Conservation (phyloP, 176 grass and related monocot genomes). For the Paspalum vaginatum region DNA sequence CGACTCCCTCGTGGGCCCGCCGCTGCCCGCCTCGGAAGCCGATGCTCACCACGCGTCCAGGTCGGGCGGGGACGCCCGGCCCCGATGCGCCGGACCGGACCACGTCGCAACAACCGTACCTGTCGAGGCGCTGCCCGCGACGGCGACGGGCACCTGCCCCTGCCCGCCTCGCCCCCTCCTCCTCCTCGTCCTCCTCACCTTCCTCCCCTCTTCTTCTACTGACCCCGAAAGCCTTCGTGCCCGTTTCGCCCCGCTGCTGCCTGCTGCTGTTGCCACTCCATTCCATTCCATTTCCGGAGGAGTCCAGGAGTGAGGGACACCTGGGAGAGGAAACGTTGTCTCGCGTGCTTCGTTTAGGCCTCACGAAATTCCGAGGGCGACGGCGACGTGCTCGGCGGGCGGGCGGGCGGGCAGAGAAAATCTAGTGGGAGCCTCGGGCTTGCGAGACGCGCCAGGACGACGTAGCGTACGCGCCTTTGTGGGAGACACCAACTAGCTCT, state of each 20-base stretch:
- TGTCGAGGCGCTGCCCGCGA: constrained; percentile 60
- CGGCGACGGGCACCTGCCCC: constrained; percentile 57
- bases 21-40: neutral
- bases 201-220: constrained; percentile 33
- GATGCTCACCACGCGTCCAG: constrained; percentile 30
- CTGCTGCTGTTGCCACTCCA: neutral
- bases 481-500: neutral
- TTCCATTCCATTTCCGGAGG: neutral
- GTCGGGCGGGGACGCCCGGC: constrained; percentile 22
- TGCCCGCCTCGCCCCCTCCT: neutral
- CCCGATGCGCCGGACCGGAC: constrained; percentile 20
- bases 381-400: constrained; percentile 24
- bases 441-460: too few relatives aligned
- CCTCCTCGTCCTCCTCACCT: neutral
- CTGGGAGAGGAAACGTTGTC: neutral
- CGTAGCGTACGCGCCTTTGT: neutral
- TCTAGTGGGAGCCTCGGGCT: neutral
- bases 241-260: constrained; percentile 25
- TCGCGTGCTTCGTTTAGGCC: constrained; percentile 23
- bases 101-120: constrained; percentile 42
- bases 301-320: neutral
- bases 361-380: neutral
- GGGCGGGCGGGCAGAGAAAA: neutral
- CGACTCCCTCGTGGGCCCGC: constrained; percentile 19
- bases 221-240: constrained; percentile 27